phyloP scores from a whole-genome alignment of 495 filamentous ascomycete species.

The Elaphomyces granulatus region DNA sequence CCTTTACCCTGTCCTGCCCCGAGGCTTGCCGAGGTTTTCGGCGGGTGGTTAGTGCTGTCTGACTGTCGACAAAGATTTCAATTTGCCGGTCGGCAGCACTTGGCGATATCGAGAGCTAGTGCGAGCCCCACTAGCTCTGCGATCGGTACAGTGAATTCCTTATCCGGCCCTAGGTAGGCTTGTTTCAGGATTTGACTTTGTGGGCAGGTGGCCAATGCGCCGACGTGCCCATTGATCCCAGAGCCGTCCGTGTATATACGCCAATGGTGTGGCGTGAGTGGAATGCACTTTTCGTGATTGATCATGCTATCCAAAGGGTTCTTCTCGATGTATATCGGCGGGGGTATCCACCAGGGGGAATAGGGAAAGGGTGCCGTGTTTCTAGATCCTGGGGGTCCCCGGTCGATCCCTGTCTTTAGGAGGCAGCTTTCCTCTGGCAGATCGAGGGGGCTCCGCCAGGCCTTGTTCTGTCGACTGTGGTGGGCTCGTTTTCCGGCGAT shows the following conservation, averaged over 20 bases:
- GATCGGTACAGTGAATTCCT: background rate
- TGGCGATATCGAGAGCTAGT: background rate
- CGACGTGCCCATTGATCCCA: background rate
- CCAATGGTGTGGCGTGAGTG: background rate
- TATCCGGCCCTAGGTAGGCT: background rate
- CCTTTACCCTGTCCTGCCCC: conserved; percentile 3
- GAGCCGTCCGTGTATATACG: background rate
- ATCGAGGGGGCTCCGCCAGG: background rate
- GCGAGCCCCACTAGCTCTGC: background rate
- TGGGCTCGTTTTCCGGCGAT: background rate
- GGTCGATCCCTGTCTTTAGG: too few species aligned
- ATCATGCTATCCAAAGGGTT: too few species aligned
- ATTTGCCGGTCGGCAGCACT: too few species aligned
- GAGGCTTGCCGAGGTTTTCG: conserved; percentile 5
- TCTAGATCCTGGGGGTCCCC: too few species aligned
- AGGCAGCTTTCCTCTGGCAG: too few species aligned
- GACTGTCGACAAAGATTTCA: conserved; percentile 9
- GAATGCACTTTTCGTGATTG: background rate
- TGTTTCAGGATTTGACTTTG: background rate
- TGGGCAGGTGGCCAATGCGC: background rate
- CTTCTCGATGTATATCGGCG: background rate
- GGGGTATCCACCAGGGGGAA: background rate
- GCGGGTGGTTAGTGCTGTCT: conserved; percentile 6
- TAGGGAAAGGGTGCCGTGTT: background rate
- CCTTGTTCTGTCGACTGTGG: background rate